Conservation (phyloP, 345 rosid genomes). For the Acer campestre region DNA sequence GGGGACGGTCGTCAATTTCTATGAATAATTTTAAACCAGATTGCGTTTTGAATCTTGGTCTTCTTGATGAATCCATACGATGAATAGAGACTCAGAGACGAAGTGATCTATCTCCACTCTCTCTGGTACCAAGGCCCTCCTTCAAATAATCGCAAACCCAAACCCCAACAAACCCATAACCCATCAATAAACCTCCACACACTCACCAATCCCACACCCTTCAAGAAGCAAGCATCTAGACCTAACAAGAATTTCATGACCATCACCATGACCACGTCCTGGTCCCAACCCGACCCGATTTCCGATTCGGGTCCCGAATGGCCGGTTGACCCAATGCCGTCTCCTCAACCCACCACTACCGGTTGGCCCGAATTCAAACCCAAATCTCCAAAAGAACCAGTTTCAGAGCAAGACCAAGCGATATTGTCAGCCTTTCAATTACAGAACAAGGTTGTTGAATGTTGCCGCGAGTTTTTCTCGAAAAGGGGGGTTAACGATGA, state of each 20-base stretch:
- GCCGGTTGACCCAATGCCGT: conserved; percentile 34
- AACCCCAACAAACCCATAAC: conserved; percentile 24
- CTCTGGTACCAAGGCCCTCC: conserved; percentile 87
- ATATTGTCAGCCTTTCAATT: conserved; percentile 32
- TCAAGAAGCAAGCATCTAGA: conserved; percentile 18
- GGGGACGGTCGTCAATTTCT: too few species aligned
- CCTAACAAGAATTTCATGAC: background rate
- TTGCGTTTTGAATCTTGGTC: background rate
- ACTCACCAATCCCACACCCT: conserved; percentile 33
- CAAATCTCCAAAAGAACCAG: conserved; percentile 9
- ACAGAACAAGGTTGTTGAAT: conserved; percentile 42
- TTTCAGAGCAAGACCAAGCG: conserved; percentile 36
- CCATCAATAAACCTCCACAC: conserved; percentile 28
- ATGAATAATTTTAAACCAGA: too few species aligned
- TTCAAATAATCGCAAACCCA: conserved; percentile 26
- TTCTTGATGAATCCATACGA: conserved; percentile 45
- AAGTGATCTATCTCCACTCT: conserved; percentile 70
- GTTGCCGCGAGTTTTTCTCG: conserved; percentile 45
- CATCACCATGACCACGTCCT: background rate
- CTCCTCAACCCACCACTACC: conserved; percentile 18
- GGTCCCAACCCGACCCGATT: conserved; percentile 12
- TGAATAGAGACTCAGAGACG: conserved; percentile 54
- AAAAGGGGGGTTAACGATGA: conserved; percentile 28
- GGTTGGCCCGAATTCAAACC: conserved; percentile 45
- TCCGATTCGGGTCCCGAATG: conserved; percentile 29